phyloP scores from a whole-genome alignment of 2,329 filamentous ascomycete genomes.

The Conoideocrella luteorostrata region DNA sequence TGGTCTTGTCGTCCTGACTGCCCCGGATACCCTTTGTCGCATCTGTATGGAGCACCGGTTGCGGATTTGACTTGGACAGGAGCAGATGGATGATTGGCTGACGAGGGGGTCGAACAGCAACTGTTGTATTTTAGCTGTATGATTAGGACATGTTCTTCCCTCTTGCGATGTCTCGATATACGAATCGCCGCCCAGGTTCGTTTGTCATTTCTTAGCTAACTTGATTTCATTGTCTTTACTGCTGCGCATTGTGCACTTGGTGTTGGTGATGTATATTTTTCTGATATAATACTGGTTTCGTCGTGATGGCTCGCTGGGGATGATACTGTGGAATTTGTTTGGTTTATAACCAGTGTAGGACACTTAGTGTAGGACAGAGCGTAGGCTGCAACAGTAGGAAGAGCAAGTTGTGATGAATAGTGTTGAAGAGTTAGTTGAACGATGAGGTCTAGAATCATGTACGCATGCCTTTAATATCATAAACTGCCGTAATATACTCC shows the following conservation, averaged over 20 bases:
- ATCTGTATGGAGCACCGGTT: slow-evolving; percentile 25
- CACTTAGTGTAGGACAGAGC: too few relatives aligned
- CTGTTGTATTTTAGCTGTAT: slow-evolving; percentile 35
- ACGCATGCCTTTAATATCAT: slow-evolving; percentile 1
- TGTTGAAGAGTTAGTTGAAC: too few relatives aligned
- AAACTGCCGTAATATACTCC: not conserved
- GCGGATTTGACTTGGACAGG: slow-evolving; percentile 27
- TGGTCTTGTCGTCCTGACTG: slow-evolving; percentile 17
- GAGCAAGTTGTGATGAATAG: too few relatives aligned
- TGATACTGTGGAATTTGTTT: too few relatives aligned
- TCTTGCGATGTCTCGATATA: slow-evolving; percentile 24
- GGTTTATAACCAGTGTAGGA: too few relatives aligned
- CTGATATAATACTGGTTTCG: too few relatives aligned
- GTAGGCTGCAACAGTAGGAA: too few relatives aligned
- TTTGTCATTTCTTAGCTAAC: slow-evolving; percentile 33
- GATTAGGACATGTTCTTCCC: slow-evolving; percentile 24
- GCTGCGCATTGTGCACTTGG: too few relatives aligned
- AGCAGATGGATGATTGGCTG: slow-evolving; percentile 25
- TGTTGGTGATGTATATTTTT: too few relatives aligned
- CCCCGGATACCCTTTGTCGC: slow-evolving; percentile 21
- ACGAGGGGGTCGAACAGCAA: slow-evolving; percentile 22
- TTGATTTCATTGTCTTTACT: slow-evolving; percentile 29
- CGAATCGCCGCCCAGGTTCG: slow-evolving; percentile 23
- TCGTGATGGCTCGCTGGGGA: too few relatives aligned
- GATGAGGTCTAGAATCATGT: slow-evolving; percentile 4